These are phyloP conservation scores for Nemania sp. DNA, from an alignment of 2,329 filamentous ascomycete genomes.

Conservation along the genomic window DNA sequence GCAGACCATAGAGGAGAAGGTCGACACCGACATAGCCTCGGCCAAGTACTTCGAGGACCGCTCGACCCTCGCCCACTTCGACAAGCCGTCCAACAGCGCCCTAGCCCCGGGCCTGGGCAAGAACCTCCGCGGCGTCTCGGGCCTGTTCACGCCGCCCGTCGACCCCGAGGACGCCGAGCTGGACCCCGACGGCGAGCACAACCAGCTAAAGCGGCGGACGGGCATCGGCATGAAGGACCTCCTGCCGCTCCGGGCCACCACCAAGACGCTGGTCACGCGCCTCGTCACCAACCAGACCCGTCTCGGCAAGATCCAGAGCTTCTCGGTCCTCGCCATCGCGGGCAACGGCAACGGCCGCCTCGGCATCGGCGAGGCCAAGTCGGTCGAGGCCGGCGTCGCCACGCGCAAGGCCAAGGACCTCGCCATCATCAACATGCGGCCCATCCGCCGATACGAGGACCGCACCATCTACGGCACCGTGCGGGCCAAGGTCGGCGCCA, in stretches of 20 bases:
- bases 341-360: slow-evolving; percentile 86
- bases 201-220: slow-evolving; percentile 58
- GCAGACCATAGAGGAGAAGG: slow-evolving; percentile 40
- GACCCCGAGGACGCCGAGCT: slow-evolving; percentile 56
- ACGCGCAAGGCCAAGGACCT: slow-evolving; percentile 73
- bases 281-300: slow-evolving; percentile 90
- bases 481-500: slow-evolving; percentile 83
- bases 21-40: slow-evolving; percentile 31
- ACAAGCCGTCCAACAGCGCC: slow-evolving; percentile 47
- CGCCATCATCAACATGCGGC: slow-evolving; percentile 90
- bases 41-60: slow-evolving; percentile 40
- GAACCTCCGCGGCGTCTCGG: slow-evolving; percentile 58
- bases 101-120: slow-evolving; percentile 54
- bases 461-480: slow-evolving; percentile 89
- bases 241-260: slow-evolving; percentile 51
- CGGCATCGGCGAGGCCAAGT: slow-evolving; percentile 90
- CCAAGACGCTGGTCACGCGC: slow-evolving; percentile 76
- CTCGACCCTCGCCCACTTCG: slow-evolving; percentile 43
- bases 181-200: slow-evolving; percentile 56
- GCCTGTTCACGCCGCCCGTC: slow-evolving; percentile 52
- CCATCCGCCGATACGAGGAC: slow-evolving; percentile 88
- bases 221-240: slow-evolving; percentile 59
- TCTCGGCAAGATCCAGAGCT: slow-evolving; percentile 85
- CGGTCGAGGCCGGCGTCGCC: slow-evolving; percentile 71
- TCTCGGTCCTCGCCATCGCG: slow-evolving; percentile 78